phyloP scores from a whole-genome alignment of 805 yeast species.

The Suhomyces faveliae region DNA sequence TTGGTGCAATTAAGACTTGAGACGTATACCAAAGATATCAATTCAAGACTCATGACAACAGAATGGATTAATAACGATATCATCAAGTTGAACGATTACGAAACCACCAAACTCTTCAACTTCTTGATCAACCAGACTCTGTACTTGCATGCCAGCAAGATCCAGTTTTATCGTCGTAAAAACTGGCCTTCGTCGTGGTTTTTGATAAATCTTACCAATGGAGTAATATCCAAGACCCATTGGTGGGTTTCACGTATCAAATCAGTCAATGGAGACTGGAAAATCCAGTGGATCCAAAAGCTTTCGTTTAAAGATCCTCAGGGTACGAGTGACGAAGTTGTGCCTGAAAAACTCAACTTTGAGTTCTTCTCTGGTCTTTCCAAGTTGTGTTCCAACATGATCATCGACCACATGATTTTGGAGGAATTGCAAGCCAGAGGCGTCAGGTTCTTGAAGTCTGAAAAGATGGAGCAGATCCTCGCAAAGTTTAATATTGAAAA shows the following conservation, averaged over 20 bases:
- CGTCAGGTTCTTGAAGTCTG: slow-evolving; percentile 30
- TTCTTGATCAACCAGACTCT: slow-evolving; percentile 25
- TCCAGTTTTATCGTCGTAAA: slow-evolving; percentile 45
- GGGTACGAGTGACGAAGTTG: slow-evolving; percentile 1
- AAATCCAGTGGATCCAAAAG: slow-evolving; percentile 49
- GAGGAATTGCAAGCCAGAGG: slow-evolving; percentile 46
- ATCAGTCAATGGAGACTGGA: slow-evolving; percentile 54
- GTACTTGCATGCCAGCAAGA: slow-evolving; percentile 12
- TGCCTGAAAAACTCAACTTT: slow-evolving; percentile 19
- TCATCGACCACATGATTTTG: slow-evolving; percentile 51
- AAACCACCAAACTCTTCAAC: slow-evolving; percentile 41
- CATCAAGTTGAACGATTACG: slow-evolving; percentile 49
- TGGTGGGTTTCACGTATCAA: slow-evolving; percentile 57
- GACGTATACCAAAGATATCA: slow-evolving; percentile 49
- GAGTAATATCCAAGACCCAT: slow-evolving; percentile 35
- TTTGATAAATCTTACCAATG: slow-evolving; percentile 40
- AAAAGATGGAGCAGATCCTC: slow-evolving; percentile 6
- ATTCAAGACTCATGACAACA: slow-evolving; percentile 57
- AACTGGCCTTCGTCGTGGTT: slow-evolving; percentile 63
- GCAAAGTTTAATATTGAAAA: slow-evolving; percentile 8
- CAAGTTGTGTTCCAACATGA: slow-evolving; percentile 44
- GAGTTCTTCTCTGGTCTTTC: slow-evolving; percentile 40
- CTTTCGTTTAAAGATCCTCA: slow-evolving; percentile 14
- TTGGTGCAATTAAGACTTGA: slow-evolving; percentile 50
- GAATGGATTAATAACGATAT: slow-evolving; percentile 68